These are phyloP conservation scores for Calonectria pteridis DNA, from an alignment of 2,329 filamentous ascomycete species.

Conservation along the genomic window DNA sequence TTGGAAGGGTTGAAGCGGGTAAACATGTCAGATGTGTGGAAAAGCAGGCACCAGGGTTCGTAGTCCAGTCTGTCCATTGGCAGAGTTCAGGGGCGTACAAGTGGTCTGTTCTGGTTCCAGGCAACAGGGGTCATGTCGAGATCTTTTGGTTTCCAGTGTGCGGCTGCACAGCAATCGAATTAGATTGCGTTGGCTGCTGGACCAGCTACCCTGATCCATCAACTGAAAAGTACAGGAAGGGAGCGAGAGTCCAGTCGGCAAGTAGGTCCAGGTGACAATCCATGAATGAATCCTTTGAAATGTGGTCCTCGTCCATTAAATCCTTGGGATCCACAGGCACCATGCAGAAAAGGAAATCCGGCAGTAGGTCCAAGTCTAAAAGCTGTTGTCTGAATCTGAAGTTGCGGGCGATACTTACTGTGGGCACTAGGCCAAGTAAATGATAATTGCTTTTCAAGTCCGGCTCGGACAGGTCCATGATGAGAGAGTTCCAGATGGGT, in stretches of 20 bases:
- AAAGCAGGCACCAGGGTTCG: slow-evolving; percentile 5
- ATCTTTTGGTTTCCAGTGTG: slow-evolving; percentile 39
- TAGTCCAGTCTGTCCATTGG: slow-evolving; percentile 31
- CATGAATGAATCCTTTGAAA: slow-evolving; percentile 11
- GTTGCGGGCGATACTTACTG: slow-evolving; percentile 56
- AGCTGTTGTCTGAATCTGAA: slow-evolving; percentile 40
- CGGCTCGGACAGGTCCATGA: slow-evolving; percentile 48
- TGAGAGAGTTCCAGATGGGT: slow-evolving; percentile 25
- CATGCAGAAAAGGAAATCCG: slow-evolving; percentile 37
- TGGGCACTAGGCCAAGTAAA: slow-evolving; percentile 36
- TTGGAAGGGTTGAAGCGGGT: slow-evolving; percentile 24
- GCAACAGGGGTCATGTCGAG: slow-evolving; percentile 16
- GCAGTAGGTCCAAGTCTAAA: slow-evolving; percentile 38
- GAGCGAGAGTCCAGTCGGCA: slow-evolving; percentile 16
- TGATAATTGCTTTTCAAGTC: slow-evolving; percentile 47
- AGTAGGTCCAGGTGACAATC: slow-evolving; percentile 20
- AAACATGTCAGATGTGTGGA: background rate
- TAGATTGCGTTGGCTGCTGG: slow-evolving; percentile 45
- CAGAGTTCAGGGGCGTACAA: slow-evolving; percentile 3
- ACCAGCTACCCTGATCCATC: slow-evolving; percentile 32
- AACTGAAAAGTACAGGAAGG: slow-evolving; percentile 27
- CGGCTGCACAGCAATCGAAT: slow-evolving; percentile 52
- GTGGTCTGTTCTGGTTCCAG: slow-evolving; percentile 16
- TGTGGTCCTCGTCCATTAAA: slow-evolving; percentile 38
- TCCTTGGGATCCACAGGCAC: slow-evolving; percentile 33